phyloP scores from a whole-genome alignment of 805 yeast genomes.

The Zygosaccharomyces bailii region DNA sequence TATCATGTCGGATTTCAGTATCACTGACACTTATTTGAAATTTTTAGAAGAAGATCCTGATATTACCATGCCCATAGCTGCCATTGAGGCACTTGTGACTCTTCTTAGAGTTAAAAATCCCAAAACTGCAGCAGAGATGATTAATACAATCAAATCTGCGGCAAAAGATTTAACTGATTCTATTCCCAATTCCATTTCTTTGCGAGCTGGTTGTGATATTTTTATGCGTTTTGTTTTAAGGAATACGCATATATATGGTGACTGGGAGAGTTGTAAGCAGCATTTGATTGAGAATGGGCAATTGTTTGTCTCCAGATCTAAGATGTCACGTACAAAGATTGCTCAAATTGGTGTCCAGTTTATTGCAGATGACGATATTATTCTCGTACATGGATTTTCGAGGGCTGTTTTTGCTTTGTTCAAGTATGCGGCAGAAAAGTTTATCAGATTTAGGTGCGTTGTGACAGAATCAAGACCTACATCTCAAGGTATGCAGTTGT shows the following conservation, averaged over 20 bases:
- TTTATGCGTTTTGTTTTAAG: slow-evolving; percentile 90
- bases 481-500: slow-evolving; percentile 70
- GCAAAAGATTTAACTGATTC: slow-evolving; percentile 68
- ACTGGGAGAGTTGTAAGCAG: slow-evolving; percentile 89
- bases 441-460: slow-evolving; percentile 80
- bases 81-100: slow-evolving; percentile 89
- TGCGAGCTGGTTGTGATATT: slow-evolving; percentile 96
- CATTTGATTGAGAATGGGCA: slow-evolving; percentile 93
- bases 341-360: slow-evolving; percentile 87
- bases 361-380: slow-evolving; percentile 87
- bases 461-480: slow-evolving; percentile 93
- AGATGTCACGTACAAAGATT: slow-evolving; percentile 79
- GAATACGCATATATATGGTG: slow-evolving; percentile 77
- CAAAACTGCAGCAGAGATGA: slow-evolving; percentile 88
- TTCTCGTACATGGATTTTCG: slow-evolving; percentile 86
- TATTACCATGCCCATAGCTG: slow-evolving; percentile 99
- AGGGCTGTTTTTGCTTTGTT: slow-evolving; percentile 83
- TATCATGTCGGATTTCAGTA: slow-evolving; percentile 56
- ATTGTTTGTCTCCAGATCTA: slow-evolving; percentile 85
- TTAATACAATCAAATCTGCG: slow-evolving; percentile 73
- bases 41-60: slow-evolving; percentile 89
- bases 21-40: slow-evolving; percentile 72
- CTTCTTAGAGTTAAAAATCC: slow-evolving; percentile 81
- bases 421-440: slow-evolving; percentile 68
- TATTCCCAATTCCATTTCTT: slow-evolving; percentile 86